These are phyloP conservation scores for Sambucus nigra DNA, from an alignment of 129 eudicot species.

Conservation along the genomic window DNA sequence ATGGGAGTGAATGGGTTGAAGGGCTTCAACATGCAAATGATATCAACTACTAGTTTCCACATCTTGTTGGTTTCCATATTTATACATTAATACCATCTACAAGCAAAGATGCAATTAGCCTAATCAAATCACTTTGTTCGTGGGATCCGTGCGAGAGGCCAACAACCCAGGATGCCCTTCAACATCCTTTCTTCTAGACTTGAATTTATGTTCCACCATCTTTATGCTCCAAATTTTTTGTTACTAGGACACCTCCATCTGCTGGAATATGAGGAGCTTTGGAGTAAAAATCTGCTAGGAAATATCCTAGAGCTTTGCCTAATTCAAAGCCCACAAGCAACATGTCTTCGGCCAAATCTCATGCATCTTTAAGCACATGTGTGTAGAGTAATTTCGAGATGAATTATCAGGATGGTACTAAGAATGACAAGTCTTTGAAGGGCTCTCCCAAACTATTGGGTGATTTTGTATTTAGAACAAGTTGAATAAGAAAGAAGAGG, in stretches of 20 bases:
- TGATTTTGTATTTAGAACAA: too few relatives aligned
- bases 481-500: too few relatives aligned
- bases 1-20: conserved; percentile 49
- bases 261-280: conserved; percentile 35
- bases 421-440: conserved; percentile 41
- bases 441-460: conserved; percentile 24
- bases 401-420: conserved; percentile 42
- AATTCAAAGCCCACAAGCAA: conserved; percentile 41
- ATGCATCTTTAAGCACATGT: conserved; percentile 41
- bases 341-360: conserved; percentile 30
- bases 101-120: conserved; percentile 73
- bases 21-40: conserved; percentile 69
- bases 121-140: conserved; percentile 72
- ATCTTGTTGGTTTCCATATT: conserved; percentile 70
- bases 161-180: conserved; percentile 84
- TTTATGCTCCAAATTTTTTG: conserved; percentile 54
- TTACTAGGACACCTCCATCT: conserved; percentile 72
- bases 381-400: too few relatives aligned
- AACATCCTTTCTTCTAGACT: conserved; percentile 97
- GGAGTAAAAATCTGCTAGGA: conserved; percentile 58
- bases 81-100: conserved; percentile 75
- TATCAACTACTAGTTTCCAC: conserved; percentile 79
- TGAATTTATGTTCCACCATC: conserved; percentile 84
- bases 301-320: conserved; percentile 35
- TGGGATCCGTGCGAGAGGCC: conserved; percentile 99